Evolutionary conservation across 805 yeast genomes (phyloP), one percentile per base, ranked within the genome.

Genomic region (Ascoidea rubescens): DNA sequence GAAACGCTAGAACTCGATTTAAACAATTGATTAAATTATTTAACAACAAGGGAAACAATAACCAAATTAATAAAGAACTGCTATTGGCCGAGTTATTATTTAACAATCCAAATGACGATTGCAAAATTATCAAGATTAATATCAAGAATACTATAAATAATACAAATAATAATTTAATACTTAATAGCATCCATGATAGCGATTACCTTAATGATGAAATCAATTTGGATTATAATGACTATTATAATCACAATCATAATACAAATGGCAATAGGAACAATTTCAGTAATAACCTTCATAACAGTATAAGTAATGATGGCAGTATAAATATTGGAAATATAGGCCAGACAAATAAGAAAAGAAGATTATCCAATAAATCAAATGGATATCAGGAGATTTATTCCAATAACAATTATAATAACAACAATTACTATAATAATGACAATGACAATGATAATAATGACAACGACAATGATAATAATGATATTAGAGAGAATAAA

Each of bases 1-100:
- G 46, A n/a, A 45, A 45, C 12, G 49, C 53, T 17, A 43, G 51
- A 33, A 51, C 31, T 31, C 5, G 51, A 42, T 48, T 7, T 33
- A 7, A 7, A 33, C 6, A 33, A 33, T 33, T 33, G 10, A 33
- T 33, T 7, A 10, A 33, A 33, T 33, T 7, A 7, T 33, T 33
- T 7, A 33, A 51, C 21, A 45, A 30, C 12, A 46, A 51, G 5
- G 31, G 45, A 5, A 31, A 43, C 5, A 48, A 45, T 6, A 32
- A 51, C 10, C 10, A 4, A 5, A 30, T 31, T 28, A 48, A 44
- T 7, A 10, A 21, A 6, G 31, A 28, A 4, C n/a, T n/a, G n/a
- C 16, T 12, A 21, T 14, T 32, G 14, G 32, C 48, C 28, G 49
- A 45, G 5, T 4, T 45, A n/a, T 46, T 52, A 16, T 52, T 52